phyloP scores from a whole-genome alignment of 768 basidiomycete species.

The Chiua virens region DNA sequence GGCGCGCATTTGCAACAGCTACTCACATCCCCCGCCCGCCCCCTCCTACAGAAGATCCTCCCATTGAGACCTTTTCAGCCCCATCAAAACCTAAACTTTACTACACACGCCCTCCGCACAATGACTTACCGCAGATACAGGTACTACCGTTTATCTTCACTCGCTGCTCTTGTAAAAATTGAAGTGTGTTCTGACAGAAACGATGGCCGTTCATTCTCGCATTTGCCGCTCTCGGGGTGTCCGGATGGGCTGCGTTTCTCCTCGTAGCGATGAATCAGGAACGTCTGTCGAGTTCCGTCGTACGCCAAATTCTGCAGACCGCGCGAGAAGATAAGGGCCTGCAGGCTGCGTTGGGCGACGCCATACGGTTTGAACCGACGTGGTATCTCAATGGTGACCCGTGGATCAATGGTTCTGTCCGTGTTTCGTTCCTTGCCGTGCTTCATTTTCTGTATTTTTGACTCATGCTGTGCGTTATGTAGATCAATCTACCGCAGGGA shows the following conservation, averaged over 20 bases:
- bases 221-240: constrained; percentile 50
- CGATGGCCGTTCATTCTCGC: constrained; percentile 61
- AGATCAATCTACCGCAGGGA: constrained; percentile 76
- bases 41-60: constrained; percentile 30
- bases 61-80: constrained; percentile 41
- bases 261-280: constrained; percentile 75
- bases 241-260: constrained; percentile 69
- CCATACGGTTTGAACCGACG: constrained; percentile 36
- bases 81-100: constrained; percentile 46
- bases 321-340: constrained; percentile 53
- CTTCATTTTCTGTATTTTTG: too few relatives aligned
- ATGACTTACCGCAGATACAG: constrained; percentile 44
- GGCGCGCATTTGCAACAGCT: constrained; percentile 17
- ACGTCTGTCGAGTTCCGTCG: constrained; percentile 72
- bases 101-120: constrained; percentile 40
- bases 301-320: constrained; percentile 61
- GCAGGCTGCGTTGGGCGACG: constrained; percentile 59
- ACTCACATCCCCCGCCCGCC: constrained; percentile 27
- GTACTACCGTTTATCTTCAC: constrained; percentile 22
- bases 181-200: constrained; percentile 21
- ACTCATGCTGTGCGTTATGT: not conserved
- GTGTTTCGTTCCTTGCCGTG: constrained; percentile 25
- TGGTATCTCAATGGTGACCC: constrained; percentile 76
- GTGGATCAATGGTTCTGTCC: constrained; percentile 63
- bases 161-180: not conserved